phyloP scores from a whole-genome alignment of 2,329 filamentous ascomycete genomes.

The Ophiostoma piceae region DNA sequence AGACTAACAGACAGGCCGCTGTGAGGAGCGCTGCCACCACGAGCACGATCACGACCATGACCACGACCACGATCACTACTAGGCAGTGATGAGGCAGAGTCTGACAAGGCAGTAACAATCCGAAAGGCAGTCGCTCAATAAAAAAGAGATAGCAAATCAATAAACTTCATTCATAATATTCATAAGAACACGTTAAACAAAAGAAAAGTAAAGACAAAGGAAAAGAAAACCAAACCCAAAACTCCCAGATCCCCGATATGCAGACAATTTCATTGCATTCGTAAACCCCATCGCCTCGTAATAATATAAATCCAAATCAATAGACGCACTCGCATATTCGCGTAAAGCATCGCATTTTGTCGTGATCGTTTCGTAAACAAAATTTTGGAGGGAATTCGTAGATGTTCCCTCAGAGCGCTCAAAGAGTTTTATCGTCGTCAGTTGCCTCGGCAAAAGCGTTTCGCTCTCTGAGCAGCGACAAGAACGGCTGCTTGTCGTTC shows the following conservation, averaged over 20 bases:
- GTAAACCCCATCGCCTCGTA: neutral
- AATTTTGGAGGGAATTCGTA: neutral
- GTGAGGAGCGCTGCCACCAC: neutral
- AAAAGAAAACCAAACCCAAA: neutral
- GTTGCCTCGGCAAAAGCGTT: neutral
- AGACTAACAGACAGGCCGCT: neutral
- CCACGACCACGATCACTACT: neutral
- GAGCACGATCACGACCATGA: neutral
- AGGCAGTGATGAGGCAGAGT: neutral
- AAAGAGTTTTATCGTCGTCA: neutral
- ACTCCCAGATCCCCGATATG: neutral
- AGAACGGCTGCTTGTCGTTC: neutral
- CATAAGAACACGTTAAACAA: conserved; percentile 6
- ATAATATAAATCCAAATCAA: neutral
- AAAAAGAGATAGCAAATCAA: neutral
- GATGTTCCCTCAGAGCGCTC: neutral
- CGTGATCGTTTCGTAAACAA: neutral
- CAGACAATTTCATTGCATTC: neutral
- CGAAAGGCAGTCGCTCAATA: neutral
- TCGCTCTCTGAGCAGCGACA: neutral
- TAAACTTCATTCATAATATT: neutral
- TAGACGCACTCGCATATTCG: neutral
- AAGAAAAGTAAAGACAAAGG: neutral
- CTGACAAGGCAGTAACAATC: neutral
- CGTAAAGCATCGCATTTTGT: neutral